Evolutionary conservation across 371 early-diverging fungal genomes (phyloP).

Genomic region (Lichtheimia ramosa): DNA sequence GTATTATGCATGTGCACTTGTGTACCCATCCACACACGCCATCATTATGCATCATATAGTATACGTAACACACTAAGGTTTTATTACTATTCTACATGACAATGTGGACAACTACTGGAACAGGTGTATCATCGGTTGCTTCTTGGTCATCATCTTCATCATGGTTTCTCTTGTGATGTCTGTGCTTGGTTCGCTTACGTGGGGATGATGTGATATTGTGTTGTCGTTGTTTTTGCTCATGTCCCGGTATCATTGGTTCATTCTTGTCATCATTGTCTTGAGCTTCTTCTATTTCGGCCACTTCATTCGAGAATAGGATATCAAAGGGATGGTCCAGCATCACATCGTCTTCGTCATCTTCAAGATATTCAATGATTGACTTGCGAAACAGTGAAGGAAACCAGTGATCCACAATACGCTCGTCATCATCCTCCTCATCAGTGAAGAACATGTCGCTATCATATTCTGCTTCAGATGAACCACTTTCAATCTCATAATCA

Average conservation of each 20-base stretch:
- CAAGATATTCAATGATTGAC: constrained; percentile 16
- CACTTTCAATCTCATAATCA: constrained; percentile 16
- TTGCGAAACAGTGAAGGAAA: constrained; percentile 19
- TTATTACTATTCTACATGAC: neutral
- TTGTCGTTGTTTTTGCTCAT: neutral
- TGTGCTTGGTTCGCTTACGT: constrained; percentile 1
- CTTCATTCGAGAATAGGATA: constrained; percentile 3
- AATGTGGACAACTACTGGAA: constrained; percentile 6
- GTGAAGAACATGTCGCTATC: neutral
- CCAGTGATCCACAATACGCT: constrained; percentile 19
- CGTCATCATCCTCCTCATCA: constrained; percentile 11
- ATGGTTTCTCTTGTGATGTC: neutral
- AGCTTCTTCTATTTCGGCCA: neutral
- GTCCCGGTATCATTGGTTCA: neutral
- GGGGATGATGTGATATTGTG: neutral
- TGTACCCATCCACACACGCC: too few relatives aligned
- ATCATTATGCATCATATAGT: too few relatives aligned
- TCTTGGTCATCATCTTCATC: constrained; percentile 2
- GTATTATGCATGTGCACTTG: too few relatives aligned
- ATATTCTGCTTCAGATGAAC: neutral
- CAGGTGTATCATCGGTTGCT: neutral
- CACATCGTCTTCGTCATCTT: constrained; percentile 10
- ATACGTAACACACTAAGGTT: neutral
- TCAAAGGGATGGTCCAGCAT: constrained; percentile 12
- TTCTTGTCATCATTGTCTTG: constrained; percentile 1